Evolutionary conservation across 495 filamentous ascomycete species (phyloP).

Genomic region (Aspergillus asperescens): DNA sequence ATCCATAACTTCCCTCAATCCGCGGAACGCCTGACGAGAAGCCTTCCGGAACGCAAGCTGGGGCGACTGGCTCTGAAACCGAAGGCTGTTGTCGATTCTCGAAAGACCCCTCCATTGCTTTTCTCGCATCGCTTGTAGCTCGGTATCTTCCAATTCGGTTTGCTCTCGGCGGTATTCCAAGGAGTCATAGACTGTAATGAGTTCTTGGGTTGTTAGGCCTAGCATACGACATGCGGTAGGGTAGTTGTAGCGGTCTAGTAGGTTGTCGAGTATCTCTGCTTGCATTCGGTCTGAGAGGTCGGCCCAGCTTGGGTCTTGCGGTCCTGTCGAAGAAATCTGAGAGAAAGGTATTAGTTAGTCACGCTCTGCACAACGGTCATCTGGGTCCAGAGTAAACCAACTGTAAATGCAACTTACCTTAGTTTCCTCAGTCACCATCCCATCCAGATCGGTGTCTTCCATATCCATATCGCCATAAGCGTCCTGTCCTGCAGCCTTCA

Average conservation of each 20-base stretch:
- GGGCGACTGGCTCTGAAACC: conserved; percentile 13
- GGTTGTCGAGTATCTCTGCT: conserved; percentile 33
- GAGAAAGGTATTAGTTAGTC: neutral
- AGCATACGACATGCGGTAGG: conserved; percentile 19
- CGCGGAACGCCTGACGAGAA: conserved; percentile 12
- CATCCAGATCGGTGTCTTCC: conserved; percentile 23
- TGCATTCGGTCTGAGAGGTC: conserved; percentile 32
- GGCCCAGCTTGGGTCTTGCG: conserved; percentile 19
- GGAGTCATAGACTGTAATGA: conserved; percentile 9
- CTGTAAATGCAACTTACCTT: conserved; percentile 13
- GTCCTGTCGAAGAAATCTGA: neutral
- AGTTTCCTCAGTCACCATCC: conserved; percentile 1
- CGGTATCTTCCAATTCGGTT: conserved; percentile 23
- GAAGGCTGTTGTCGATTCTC: conserved; percentile 27
- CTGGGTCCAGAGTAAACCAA: neutral
- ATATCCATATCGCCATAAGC: conserved; percentile 6
- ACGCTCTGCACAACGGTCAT: neutral
- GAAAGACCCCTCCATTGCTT: conserved; percentile 29
- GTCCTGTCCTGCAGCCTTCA: conserved; percentile 15
- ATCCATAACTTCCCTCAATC: conserved; percentile 1
- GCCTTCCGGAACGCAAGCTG: conserved; percentile 23
- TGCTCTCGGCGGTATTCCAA: conserved; percentile 23
- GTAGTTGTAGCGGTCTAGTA: conserved; percentile 22
- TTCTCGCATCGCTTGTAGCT: conserved; percentile 26
- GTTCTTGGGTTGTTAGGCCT: conserved; percentile 23